Conservation (phyloP, 1,284 basidiomycete species). For the Rhizopogon parksii region DNA sequence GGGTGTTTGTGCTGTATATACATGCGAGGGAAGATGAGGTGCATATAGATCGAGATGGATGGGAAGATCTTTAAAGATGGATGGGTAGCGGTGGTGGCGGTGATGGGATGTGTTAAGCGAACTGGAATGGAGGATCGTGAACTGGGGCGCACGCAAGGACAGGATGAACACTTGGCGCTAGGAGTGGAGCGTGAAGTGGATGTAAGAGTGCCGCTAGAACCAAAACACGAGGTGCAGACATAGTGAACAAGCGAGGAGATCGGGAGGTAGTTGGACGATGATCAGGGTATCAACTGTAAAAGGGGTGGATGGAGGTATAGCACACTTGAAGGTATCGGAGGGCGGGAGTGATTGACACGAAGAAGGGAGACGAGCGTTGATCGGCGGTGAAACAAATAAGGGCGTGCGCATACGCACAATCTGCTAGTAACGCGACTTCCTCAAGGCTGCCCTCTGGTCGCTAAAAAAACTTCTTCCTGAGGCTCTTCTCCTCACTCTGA, state of each 20-base stretch:
- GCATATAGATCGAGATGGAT: conserved; percentile 5
- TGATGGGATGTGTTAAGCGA: background rate
- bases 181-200: background rate
- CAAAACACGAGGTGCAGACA: background rate
- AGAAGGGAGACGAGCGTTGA: too few relatives aligned
- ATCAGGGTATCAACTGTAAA: background rate
- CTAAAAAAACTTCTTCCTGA: conserved; percentile 66
- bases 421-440: background rate
- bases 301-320: background rate
- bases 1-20: conserved; percentile 4
- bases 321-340: background rate
- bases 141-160: background rate
- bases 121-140: conserved; percentile 1
- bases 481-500: conserved; percentile 60
- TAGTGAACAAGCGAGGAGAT: background rate
- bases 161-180: background rate
- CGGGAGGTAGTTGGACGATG: background rate
- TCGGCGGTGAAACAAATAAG: too few relatives aligned
- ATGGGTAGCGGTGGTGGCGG: background rate
- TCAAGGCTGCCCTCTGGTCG: background rate
- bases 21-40: conserved; percentile 3
- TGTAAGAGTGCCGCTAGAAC: conserved; percentile 1
- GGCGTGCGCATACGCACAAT: too few relatives aligned
- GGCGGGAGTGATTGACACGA: background rate
- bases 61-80: conserved; percentile 2